A percentile compares a stretch with the other conserved stretches of the same genome.
These are phyloP conservation scores for Colletotrichum australisinense DNA, from an alignment of 2,329 filamentous ascomycete genomes.

Conservation along the genomic window DNA sequence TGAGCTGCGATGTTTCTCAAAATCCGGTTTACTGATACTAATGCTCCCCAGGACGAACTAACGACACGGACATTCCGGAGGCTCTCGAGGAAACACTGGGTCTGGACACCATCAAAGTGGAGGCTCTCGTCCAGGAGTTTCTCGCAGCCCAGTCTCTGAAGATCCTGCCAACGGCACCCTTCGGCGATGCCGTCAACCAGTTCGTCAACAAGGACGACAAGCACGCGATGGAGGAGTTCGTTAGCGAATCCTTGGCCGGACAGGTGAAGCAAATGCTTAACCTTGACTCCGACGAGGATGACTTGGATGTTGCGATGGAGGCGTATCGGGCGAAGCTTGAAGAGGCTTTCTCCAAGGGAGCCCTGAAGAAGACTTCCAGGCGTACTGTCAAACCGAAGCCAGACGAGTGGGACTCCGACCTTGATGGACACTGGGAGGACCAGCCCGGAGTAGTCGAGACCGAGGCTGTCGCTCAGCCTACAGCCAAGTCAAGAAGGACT, in stretches of 20 bases:
- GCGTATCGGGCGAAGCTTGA: constrained; percentile 77
- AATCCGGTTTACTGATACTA: background rate
- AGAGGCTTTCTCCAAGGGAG: constrained; percentile 75
- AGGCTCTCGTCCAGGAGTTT: constrained; percentile 89
- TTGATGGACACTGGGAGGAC: constrained; percentile 88
- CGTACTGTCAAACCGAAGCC: constrained; percentile 79
- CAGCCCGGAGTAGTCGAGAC: constrained; percentile 75
- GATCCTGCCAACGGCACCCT: constrained; percentile 91
- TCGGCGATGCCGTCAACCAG: constrained; percentile 91
- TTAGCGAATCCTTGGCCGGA: constrained; percentile 75
- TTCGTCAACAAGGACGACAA: constrained; percentile 97
- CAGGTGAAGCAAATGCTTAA: constrained; percentile 78
- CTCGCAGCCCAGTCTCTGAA: constrained; percentile 88
- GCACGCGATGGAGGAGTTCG: constrained; percentile 86
- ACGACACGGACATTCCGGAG: constrained; percentile 71
- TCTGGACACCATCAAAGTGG: constrained; percentile 85
- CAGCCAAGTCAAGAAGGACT: constrained; percentile 38
- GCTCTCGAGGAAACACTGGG: constrained; percentile 71
- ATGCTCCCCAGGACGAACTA: constrained; percentile 48
- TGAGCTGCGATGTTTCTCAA: constrained; percentile 43
- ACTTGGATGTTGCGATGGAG: constrained; percentile 80
- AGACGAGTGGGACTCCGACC: constrained; percentile 86
- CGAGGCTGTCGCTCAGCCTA: constrained; percentile 47
- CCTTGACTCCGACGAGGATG: constrained; percentile 74
- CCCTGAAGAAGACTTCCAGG: constrained; percentile 60